Evolutionary conservation across 129 eudicot genomes (phyloP).

Genomic region (Deinandra increscens): DNA sequence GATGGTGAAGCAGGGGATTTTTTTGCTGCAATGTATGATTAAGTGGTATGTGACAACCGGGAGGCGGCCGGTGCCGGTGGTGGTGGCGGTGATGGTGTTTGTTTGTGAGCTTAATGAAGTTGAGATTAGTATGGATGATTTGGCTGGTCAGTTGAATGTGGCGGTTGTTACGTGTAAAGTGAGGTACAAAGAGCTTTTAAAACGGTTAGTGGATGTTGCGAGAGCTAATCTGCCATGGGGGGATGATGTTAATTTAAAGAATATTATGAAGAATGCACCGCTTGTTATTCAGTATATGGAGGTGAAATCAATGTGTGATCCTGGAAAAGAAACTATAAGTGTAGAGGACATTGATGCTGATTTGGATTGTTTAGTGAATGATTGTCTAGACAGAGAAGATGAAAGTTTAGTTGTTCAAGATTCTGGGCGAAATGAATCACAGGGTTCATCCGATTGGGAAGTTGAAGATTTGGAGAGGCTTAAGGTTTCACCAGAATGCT

Average conservation of each 20-base stretch:
- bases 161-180: conserved; percentile 45
- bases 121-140: conserved; percentile 52
- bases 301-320: conserved; percentile 55
- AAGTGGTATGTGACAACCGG: conserved; percentile 86
- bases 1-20: conserved; percentile 76
- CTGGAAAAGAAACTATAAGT: conserved; percentile 6
- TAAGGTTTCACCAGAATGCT: conserved; percentile 48
- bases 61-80: conserved; percentile 71
- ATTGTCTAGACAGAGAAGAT: conserved; percentile 32
- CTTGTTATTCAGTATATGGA: conserved; percentile 76
- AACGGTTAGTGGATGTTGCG: conserved; percentile 68
- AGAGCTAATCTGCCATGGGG: conserved; percentile 69
- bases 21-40: conserved; percentile 73
- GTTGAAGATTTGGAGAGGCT: conserved; percentile 34
- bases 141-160: conserved; percentile 57
- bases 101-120: conserved; percentile 55
- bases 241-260: conserved; percentile 63
- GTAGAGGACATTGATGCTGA: conserved; percentile 30
- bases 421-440: conserved; percentile 28
- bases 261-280: conserved; percentile 62
- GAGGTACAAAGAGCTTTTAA: conserved; percentile 72
- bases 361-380: conserved; percentile 42
- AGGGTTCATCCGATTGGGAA: conserved; percentile 14
- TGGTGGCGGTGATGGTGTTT: conserved; percentile 56
- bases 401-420: not conserved